Evolutionary conservation across 2,329 filamentous ascomycete species (phyloP), one percentile per base, ranked within the genome.

Genomic region (Aspergillus latus): DNA sequence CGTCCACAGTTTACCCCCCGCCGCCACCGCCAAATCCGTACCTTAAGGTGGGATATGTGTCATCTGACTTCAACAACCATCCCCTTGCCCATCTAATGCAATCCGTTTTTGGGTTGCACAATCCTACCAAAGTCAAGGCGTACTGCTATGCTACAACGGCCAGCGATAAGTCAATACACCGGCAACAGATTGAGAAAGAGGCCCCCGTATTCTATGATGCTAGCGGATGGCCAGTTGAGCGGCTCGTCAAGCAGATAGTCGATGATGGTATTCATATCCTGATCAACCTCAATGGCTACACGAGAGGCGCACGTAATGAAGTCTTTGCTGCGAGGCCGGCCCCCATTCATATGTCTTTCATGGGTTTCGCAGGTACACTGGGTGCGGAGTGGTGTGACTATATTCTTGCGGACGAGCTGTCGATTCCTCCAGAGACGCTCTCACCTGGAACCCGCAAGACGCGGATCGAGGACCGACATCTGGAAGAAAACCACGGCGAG

Each of bases 361-460:
- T 99, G 94, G 94, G 94, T 0, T 99, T 99, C 70, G 94, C 94
- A 0, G 94, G 94, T 8, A 97, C 93, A 0, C 78, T 99, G 1
- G 94, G 94, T 5, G 94, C 94, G 2, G 94, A 99, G 70, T 99
- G 94, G 94, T 99, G 94, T 65, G 94, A 99, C 71, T 99, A 99
- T 68, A 86, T 99, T 13, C 83, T 97, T 28, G 92, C 94, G 3
- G 94, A 99, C 68, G 81, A 88, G 49, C 93, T 88, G 1, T 92
- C 94, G 0, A 88, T 99, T 52, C 94, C 94, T 0, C 82, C 82
- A 0, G 84, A 86, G 28, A 97, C 93, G 0, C 78, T 97, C 29
- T 85, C 92, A 10, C 91, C 91, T 1, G 89, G 86, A 76, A 84
- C 91, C 55, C 82, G 84, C 42, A 96, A 94, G 64, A 76, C 89